A percentile compares a stretch with the other conserved stretches of the same genome.
Evolutionary conservation across 495 filamentous ascomycete genomes (phyloP).

Genomic region (Neurospora sp.): DNA sequence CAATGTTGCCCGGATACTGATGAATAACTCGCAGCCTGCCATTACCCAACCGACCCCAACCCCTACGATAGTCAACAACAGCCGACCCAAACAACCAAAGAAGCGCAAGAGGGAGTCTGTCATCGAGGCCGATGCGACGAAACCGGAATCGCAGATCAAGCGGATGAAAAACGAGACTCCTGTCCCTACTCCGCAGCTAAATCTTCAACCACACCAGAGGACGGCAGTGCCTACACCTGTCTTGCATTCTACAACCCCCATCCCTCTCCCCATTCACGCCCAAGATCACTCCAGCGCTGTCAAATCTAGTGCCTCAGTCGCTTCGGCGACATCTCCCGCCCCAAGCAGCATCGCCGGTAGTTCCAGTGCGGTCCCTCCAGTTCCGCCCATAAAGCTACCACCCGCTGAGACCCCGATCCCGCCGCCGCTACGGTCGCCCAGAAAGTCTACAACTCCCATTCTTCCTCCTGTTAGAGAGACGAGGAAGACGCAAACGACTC

Average conservation of each 20-base stretch:
- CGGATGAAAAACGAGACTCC: conserved; percentile 49
- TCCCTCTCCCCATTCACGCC: conserved; percentile 21
- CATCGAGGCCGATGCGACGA: conserved; percentile 32
- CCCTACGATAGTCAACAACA: conserved; percentile 13
- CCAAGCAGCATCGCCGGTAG: conserved; percentile 15
- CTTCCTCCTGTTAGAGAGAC: conserved; percentile 38
- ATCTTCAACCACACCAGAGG: conserved; percentile 20
- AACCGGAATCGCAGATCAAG: conserved; percentile 37
- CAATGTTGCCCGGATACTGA: conserved; percentile 38
- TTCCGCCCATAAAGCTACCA: conserved; percentile 18
- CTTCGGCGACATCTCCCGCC: conserved; percentile 20
- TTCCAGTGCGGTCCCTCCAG: neutral
- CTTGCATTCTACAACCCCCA: conserved; percentile 27
- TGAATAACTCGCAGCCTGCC: conserved; percentile 25
- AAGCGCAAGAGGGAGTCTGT: conserved; percentile 48
- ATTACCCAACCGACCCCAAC: conserved; percentile 7
- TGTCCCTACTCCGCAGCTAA: conserved; percentile 36
- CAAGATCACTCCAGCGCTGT: conserved; percentile 23
- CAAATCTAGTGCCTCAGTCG: conserved; percentile 15
- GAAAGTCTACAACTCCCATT: conserved; percentile 45
- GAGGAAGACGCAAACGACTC: conserved; percentile 18
- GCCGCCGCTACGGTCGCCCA: conserved; percentile 26
- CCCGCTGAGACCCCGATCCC: conserved; percentile 22
- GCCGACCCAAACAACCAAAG: conserved; percentile 19
- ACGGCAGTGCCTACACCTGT: conserved; percentile 5